phyloP scores from a whole-genome alignment of 306 rosid genomes.

The Potentilla sterilis region DNA sequence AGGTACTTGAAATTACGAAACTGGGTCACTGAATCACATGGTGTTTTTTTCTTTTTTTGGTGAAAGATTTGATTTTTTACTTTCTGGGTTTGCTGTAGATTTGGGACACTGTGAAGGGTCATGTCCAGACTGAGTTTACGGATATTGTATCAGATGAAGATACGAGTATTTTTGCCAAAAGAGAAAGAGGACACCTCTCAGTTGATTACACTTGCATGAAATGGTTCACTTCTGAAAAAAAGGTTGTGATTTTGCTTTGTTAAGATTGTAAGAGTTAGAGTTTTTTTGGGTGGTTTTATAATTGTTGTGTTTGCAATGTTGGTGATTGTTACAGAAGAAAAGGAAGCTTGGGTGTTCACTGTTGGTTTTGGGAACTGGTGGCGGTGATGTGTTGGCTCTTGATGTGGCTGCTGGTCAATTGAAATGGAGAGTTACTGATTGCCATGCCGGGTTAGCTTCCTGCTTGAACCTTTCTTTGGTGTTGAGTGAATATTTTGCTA shows the following conservation, averaged over 20 bases:
- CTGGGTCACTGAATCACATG: background rate
- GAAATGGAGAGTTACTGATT: slow-evolving; percentile 72
- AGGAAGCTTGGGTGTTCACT: slow-evolving; percentile 68
- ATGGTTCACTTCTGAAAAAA: slow-evolving; percentile 68
- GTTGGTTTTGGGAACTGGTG: slow-evolving; percentile 83
- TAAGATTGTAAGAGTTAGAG: background rate
- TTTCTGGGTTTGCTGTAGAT: slow-evolving; percentile 41
- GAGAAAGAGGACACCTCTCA: slow-evolving; percentile 80
- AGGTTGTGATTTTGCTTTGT: slow-evolving; percentile 40
- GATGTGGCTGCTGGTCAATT: slow-evolving; percentile 77
- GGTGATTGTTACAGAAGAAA: slow-evolving; percentile 53
- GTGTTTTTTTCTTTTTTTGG: background rate
- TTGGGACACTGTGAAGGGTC: slow-evolving; percentile 86
- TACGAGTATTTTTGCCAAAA: slow-evolving; percentile 39
- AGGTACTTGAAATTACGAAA: slow-evolving; percentile 40
- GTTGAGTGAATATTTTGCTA: background rate
- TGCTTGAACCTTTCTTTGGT: background rate
- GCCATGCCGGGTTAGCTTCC: slow-evolving; percentile 84
- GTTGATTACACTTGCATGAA: slow-evolving; percentile 93
- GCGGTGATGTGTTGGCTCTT: slow-evolving; percentile 84
- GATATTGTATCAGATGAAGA: slow-evolving; percentile 57
- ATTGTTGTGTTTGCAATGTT: background rate
- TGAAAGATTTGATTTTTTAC: background rate
- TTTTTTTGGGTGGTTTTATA: background rate
- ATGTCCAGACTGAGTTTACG: slow-evolving; percentile 81